Conservation (phyloP, 352 stramenopile genomes). For the Globisporangium alternatum region DNA sequence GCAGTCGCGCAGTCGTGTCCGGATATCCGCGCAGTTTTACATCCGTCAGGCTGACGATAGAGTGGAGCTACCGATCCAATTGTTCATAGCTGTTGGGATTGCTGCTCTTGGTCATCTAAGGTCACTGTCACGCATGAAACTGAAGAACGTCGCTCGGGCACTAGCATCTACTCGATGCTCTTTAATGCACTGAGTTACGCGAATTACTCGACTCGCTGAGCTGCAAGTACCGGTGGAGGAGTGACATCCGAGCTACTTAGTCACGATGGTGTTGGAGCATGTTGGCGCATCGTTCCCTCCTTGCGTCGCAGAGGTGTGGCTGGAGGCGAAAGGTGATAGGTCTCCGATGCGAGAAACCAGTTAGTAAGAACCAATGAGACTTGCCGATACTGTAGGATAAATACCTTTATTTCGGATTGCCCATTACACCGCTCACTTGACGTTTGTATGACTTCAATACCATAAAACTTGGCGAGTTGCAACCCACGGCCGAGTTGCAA, state of each 20-base stretch:
- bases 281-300: not conserved
- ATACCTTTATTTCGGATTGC: too few relatives aligned
- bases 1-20: conserved; percentile 17
- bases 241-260: too few relatives aligned
- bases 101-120: not conserved
- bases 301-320: not conserved
- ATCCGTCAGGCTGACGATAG: not conserved
- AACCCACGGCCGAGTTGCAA: too few relatives aligned
- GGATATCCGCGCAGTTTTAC: not conserved
- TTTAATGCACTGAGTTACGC: not conserved
- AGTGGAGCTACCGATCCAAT: not conserved
- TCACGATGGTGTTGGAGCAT: not conserved
- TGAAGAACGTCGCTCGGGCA: not conserved
- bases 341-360: not conserved
- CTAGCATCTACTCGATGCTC: not conserved
- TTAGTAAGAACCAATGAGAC: too few relatives aligned
- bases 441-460: too few relatives aligned
- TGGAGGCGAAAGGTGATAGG: not conserved
- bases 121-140: not conserved
- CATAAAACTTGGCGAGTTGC: too few relatives aligned
- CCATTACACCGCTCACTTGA: too few relatives aligned
- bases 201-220: not conserved
- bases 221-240: not conserved
- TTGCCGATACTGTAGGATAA: too few relatives aligned
- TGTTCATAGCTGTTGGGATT: not conserved